Evolutionary conservation across 2,329 filamentous ascomycete species (phyloP), one percentile per base, ranked within the genome.

Genomic region (Akanthomyces muscarius): DNA sequence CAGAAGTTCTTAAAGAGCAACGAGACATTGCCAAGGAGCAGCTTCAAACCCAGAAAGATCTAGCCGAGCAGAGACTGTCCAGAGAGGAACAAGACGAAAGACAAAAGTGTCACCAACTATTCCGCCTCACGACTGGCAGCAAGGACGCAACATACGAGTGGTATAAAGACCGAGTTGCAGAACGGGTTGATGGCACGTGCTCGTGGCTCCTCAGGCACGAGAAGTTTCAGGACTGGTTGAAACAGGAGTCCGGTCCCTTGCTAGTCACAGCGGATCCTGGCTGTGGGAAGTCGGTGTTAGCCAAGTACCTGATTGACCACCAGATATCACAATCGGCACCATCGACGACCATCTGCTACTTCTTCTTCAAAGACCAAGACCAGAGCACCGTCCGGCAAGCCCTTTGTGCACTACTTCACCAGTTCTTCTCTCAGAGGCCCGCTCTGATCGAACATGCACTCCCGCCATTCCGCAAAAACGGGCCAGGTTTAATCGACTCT

Each of bases 281-380:
- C 0, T 78, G 73, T 56, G 74, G 76, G 3, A 78, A 77, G 64
- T 77, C 75, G 0, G 74, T 73, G 0, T 58, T 78, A 42, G 71
- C 76, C 10, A 73, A 69, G 50, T 72, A 71, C 51, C 69, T 77
- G 0, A 65, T 76, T 21, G 70, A 76, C 48, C 38, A 69, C 6
- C 60, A 47, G 7, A 64, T 77, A 1, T 68, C 66, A 33, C 18
- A 21, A 5, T 52, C 63, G 3, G 52, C 65, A 61, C n/a, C n/a
- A n/a, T n/a, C n/a, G n/a, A n/a, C n/a, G n/a, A 71, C 69, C 0
- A 69, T 76, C 3, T 78, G 75, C 65, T 80, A 79, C 68, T 80
- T 78, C 63, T 80, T 80, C 63, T 80, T 80, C 67, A 78, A 78
- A 63, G 73, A 76, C 41, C 64, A 73, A 61, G 69, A 73, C 45